Conservation (phyloP, 2,329 filamentous ascomycete genomes). For the Neofusicoccum laricinum region DNA sequence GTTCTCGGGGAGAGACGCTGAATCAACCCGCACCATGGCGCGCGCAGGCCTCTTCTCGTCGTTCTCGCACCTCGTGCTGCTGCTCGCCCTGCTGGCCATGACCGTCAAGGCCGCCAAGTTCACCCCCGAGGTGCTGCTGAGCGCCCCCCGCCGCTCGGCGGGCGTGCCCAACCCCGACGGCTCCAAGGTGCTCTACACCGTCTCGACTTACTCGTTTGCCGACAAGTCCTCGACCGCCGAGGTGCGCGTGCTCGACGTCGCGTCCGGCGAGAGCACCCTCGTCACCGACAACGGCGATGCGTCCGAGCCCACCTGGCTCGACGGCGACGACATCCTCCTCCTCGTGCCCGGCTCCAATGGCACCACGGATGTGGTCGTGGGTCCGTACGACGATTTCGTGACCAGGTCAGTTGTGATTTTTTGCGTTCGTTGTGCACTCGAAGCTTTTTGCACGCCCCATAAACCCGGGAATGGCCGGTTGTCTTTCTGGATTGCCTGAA, state of each 20-base stretch:
- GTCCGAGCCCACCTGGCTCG: conserved; percentile 74
- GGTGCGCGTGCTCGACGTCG: conserved; percentile 68
- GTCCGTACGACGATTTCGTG: conserved; percentile 30
- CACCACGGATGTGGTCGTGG: conserved; percentile 37
- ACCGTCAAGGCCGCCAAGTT: conserved; percentile 68
- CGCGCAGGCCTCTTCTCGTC: conserved; percentile 1
- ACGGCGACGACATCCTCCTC: conserved; percentile 60
- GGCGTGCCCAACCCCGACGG: conserved; percentile 68
- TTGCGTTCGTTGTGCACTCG: neutral
- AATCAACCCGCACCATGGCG: neutral
- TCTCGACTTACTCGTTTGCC: conserved; percentile 77
- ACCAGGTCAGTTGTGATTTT: conserved; percentile 26
- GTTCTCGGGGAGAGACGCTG: neutral
- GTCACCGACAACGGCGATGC: conserved; percentile 64
- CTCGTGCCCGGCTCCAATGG: conserved; percentile 45
- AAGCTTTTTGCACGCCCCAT: too few species aligned
- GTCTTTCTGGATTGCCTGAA: too few species aligned
- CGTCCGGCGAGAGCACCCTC: conserved; percentile 61
- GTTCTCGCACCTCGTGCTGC: neutral
- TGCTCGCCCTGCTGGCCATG: conserved; percentile 49
- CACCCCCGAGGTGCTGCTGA: conserved; percentile 73
- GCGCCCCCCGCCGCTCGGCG: conserved; percentile 68
- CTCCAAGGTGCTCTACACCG: conserved; percentile 63
- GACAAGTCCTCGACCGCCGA: conserved; percentile 67
- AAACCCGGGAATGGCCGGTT: too few species aligned